Evolutionary conservation across 495 filamentous ascomycete genomes (phyloP), one percentile per base, ranked within the genome.

Genomic region (Penicillium robsamsonii): DNA sequence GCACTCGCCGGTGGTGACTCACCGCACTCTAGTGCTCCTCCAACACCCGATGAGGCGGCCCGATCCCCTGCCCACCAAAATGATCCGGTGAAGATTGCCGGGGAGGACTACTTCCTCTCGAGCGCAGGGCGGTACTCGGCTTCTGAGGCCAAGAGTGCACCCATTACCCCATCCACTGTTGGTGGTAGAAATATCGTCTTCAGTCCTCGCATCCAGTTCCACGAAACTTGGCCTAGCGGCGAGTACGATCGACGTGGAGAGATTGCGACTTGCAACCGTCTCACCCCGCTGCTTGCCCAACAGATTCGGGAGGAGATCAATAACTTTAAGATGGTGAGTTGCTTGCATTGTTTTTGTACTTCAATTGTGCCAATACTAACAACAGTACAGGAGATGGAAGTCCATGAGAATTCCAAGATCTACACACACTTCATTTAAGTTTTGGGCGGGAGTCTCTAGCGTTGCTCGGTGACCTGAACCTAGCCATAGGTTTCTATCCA

Each of bases 231-330:
- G 93, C 90, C 92, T 6, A 89, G 85, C 63, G 86, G 86, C 55
- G 94, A 99, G 74, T 99, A 99, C 67, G 94, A 99, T 66, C 87
- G 94, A 45, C 86, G 95, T 37, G 95, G 94, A 45, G 94, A 99
- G 12, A 89, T 97, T 70, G 92, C 94, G 25, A 99, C 94, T 8
- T 99, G 94, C 82, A 99, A 99, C 69, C 89, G 92, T 55, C 75
- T 99, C 57, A 99, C 94, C 41, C 94, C 94, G 17, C 90, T 97
- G 81, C 84, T 98, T 59, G 94, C 94, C 33, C 94, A 99, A 69
- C 94, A 99, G 70, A 99, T 99, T 75, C 97, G 97, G 76, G 94
- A 99, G 75, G 94, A 99, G 75, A 80, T 99, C 62, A 99, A 99
- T 75, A 93, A 86, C 60, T 99, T 97, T 80, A 99, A 98, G 68